Percentiles rank a stretch among this genome's conserved stretches.
phyloP scores from a whole-genome alignment of 2,329 filamentous ascomycete species.

The Aspergillus eucalypticola region DNA sequence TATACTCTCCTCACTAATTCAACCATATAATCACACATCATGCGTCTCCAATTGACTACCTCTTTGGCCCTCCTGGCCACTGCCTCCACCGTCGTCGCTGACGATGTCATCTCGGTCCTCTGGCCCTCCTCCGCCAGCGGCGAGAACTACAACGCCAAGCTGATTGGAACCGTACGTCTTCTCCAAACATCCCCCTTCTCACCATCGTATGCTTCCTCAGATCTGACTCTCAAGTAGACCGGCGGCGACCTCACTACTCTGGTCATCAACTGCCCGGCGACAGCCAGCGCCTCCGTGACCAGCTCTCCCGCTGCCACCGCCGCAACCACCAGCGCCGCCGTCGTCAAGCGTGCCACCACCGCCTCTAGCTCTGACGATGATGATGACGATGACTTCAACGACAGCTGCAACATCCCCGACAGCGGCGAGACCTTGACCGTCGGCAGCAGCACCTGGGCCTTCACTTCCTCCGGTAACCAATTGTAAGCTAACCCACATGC shows the following conservation, averaged over 20 bases:
- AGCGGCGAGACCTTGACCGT: background rate
- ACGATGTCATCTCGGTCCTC: conserved; percentile 14
- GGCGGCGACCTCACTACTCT: conserved; percentile 3
- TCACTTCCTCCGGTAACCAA: no score
- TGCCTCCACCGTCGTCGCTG: conserved; percentile 24
- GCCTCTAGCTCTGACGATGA: conserved; percentile 1
- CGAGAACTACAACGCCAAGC: conserved; percentile 6
- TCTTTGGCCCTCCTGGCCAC: conserved; percentile 29
- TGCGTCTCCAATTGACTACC: conserved; percentile 19
- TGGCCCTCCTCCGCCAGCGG: background rate
- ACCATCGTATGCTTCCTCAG: background rate
- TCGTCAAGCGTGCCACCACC: conserved; percentile 11
- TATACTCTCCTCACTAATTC: background rate
- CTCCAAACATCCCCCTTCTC: background rate
- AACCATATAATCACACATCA: conserved; percentile 1
- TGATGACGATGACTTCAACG: background rate
- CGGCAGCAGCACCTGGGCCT: background rate
- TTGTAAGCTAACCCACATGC: background rate
- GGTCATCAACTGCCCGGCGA: background rate
- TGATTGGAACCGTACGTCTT: conserved; percentile 18
- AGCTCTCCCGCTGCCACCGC: conserved; percentile 21
- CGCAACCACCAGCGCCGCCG: conserved; percentile 15
- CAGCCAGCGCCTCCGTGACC: conserved; percentile 8
- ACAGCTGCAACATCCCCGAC: background rate
- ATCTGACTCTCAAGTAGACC: background rate